Percentiles rank a stretch among this genome's conserved stretches.
Evolutionary conservation across 768 basidiomycete species (phyloP).

Genomic region (Collybiopsis luxurians): DNA sequence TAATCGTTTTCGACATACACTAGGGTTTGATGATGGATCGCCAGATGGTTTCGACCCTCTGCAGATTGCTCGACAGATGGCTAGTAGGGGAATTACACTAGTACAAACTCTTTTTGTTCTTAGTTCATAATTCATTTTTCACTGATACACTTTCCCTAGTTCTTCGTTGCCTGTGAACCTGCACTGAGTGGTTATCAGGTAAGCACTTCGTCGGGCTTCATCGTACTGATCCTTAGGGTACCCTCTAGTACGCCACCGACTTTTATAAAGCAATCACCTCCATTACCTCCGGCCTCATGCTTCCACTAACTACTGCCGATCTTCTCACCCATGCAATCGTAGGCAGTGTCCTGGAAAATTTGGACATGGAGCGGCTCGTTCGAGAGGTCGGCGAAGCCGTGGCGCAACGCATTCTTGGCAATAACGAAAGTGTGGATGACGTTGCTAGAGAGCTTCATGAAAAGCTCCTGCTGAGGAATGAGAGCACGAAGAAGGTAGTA

Average conservation of each 20-base stretch:
- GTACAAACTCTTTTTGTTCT: conserved; percentile 40
- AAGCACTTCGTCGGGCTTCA: conserved; percentile 21
- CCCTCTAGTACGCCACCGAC: conserved; percentile 78
- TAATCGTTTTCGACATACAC: conserved; percentile 9
- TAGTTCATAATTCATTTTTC: conserved; percentile 3
- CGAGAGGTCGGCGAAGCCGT: conserved; percentile 94
- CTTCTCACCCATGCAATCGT: conserved; percentile 94
- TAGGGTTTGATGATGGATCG: conserved; percentile 91
- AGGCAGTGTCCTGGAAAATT: conserved; percentile 93
- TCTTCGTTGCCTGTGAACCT: conserved; percentile 99
- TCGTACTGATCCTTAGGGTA: conserved; percentile 12
- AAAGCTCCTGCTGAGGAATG: conserved; percentile 84
- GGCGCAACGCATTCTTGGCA: conserved; percentile 86
- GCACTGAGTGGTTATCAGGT: conserved; percentile 91
- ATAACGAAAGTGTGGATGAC: conserved; percentile 95
- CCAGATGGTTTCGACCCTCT: conserved; percentile 94
- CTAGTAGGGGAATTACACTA: conserved; percentile 83
- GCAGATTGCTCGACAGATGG: conserved; percentile 85
- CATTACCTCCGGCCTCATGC: conserved; percentile 94
- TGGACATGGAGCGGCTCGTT: conserved; percentile 97
- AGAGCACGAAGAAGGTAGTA: conserved; percentile 95
- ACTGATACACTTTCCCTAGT: conserved; percentile 44
- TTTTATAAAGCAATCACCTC: conserved; percentile 91
- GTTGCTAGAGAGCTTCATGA: conserved; percentile 95
- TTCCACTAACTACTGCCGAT: conserved; percentile 93